Evolutionary conservation across 371 early-diverging fungal species (phyloP), one percentile per base, ranked within the genome.

Genomic region (Nematocida ironsii): DNA sequence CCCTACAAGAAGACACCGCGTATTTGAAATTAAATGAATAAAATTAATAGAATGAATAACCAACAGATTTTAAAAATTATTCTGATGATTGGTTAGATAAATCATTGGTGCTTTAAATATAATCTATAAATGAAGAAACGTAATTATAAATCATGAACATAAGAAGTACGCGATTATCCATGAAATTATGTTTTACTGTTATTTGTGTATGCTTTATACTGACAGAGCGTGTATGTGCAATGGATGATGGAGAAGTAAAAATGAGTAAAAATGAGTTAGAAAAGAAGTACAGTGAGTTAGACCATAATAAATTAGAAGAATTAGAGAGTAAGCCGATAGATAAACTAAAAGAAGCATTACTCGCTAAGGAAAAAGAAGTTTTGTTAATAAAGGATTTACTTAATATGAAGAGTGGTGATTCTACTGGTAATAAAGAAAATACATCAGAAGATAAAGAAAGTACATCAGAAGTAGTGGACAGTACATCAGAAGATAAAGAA

Each of bases 1-100:
- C 18, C 33, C 33, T 27, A 27, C 33, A 27, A 9, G 52, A 13
- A 58, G 23, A 27, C 58, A 58, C 58, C n/a, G 58, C n/a, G 27
- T 27, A 9, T 58, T 58, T 58, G 58, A 23, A 27, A 58, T 58
- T 23, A 7, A 58, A 58, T 58, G 27, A 27, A 58, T 58, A 58
- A 23, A 58, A 58, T 9, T 27, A 23, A 58, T 58, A 58, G 7
- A 23, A 58, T 58, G 23, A 58, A 58, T 23, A 23, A 58, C 27
- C 58, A 58, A 58, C 58, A 58, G 58, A n/a, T 58, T 58, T 58
- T 58, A 27, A 9, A 4, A 7, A n/a, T 7, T 9, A n/a, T n/a
- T 50, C 13, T 18, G 27, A 58, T 58, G 58, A 58, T 58, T 58
- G 58, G 58, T 58, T 58, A 23, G 11, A 1, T 1, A 23, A 1